These are phyloP conservation scores for Trichosporon coremiiforme DNA, from an alignment of 1,284 basidiomycete genomes.

Conservation along the genomic window DNA sequence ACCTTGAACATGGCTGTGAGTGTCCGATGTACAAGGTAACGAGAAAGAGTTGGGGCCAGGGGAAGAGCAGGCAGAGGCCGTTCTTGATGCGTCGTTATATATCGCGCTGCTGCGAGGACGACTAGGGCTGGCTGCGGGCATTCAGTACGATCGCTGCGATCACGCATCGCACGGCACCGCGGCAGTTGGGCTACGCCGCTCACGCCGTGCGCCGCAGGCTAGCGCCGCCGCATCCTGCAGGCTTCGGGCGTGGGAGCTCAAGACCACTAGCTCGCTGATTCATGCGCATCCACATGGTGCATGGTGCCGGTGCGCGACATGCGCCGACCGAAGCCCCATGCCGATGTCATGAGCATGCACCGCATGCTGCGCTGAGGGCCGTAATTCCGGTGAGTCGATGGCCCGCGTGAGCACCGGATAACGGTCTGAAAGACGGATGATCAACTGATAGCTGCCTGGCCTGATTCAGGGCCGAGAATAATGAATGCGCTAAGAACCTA, in stretches of 20 bases:
- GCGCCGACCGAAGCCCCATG: neutral
- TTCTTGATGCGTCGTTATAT: neutral
- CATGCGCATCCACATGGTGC: neutral
- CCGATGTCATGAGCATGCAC: neutral
- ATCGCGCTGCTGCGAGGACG: neutral
- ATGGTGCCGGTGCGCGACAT: neutral
- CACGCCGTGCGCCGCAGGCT: neutral
- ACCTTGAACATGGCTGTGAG: neutral
- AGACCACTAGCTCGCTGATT: neutral
- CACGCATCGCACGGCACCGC: neutral
- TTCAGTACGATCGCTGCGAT: neutral
- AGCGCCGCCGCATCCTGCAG: neutral
- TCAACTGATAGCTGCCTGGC: neutral
- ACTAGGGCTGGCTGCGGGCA: neutral
- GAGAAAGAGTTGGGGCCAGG: neutral
- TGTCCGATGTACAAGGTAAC: neutral
- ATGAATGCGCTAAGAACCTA: neutral
- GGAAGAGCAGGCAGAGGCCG: neutral
- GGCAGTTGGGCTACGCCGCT: neutral
- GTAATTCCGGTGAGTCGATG: neutral
- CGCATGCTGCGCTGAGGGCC: neutral
- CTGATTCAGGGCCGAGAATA: neutral
- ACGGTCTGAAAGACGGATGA: neutral
- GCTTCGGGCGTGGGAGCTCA: neutral
- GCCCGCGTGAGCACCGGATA: neutral